Percentiles rank a stretch among this genome's conserved stretches.
These are phyloP conservation scores for Rhodotorula sp. DNA, from an alignment of 1,284 basidiomycete species.

Conservation along the genomic window DNA sequence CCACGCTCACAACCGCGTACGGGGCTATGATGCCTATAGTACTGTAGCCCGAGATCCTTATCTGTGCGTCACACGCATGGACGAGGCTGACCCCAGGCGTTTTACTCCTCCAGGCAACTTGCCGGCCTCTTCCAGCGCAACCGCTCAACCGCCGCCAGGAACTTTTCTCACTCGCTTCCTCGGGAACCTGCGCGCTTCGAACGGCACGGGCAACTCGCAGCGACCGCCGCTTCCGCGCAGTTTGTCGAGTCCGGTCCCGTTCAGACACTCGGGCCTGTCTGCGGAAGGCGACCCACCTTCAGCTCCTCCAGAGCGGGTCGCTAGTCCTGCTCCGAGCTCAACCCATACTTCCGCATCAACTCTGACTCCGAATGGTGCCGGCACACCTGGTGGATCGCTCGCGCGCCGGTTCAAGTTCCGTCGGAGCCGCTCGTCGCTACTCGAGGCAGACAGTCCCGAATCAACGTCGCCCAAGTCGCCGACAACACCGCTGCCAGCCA, in stretches of 20 bases:
- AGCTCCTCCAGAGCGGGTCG: too few species aligned
- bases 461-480: conserved; percentile 21
- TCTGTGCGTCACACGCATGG: too few species aligned
- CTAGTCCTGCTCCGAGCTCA: too few species aligned
- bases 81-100: not conserved
- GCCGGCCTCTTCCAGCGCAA: not conserved
- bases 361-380: not conserved
- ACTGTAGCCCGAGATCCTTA: too few species aligned
- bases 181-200: conserved; percentile 25
- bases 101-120: not conserved
- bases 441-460: conserved; percentile 7
- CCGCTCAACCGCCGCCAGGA: conserved; percentile 13
- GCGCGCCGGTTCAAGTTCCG: conserved; percentile 21
- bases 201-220: not conserved
- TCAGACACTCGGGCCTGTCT: not conserved
- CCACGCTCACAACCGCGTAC: too few species aligned
- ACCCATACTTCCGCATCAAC: not conserved
- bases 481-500: conserved; percentile 3
- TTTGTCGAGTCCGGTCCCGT: conserved; percentile 27
- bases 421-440: not conserved
- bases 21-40: too few species aligned
- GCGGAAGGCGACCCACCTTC: not conserved
- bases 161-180: conserved; percentile 36
- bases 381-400: not conserved
- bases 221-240: conserved; percentile 28